Percentiles rank a stretch among this genome's conserved stretches.
Evolutionary conservation across 768 basidiomycete genomes (phyloP).

Genomic region (Hemileccinum impolitum): DNA sequence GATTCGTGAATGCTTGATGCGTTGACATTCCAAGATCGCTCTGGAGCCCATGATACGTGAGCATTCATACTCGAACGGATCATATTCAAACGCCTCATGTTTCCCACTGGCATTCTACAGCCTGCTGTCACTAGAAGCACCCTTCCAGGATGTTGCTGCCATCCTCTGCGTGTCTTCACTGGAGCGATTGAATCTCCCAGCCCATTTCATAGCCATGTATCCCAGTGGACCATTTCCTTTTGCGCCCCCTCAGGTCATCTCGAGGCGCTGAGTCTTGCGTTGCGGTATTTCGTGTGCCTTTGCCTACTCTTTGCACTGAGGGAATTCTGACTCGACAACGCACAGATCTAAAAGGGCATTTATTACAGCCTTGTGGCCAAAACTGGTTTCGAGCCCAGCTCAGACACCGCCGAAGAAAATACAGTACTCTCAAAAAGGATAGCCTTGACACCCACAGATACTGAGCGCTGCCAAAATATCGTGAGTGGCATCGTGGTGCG

Average conservation of each 20-base stretch:
- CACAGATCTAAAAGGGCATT: constrained; percentile 57
- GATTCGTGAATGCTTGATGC: constrained; percentile 51
- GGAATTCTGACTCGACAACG: not conserved
- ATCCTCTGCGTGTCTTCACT: constrained; percentile 58
- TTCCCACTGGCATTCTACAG: constrained; percentile 30
- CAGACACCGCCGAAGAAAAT: constrained; percentile 9
- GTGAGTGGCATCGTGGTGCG: constrained; percentile 56
- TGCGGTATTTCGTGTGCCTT: constrained; percentile 45
- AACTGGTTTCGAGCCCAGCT: constrained; percentile 50
- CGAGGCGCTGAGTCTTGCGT: constrained; percentile 51
- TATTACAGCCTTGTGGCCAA: constrained; percentile 63
- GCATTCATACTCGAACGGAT: constrained; percentile 29
- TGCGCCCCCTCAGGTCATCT: constrained; percentile 40
- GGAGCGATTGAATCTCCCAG: constrained; percentile 53
- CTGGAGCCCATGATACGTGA: constrained; percentile 51
- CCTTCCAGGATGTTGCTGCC: constrained; percentile 48
- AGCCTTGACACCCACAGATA: constrained; percentile 31
- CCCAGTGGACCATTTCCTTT: constrained; percentile 47
- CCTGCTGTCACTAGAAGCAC: constrained; percentile 41
- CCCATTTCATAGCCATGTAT: constrained; percentile 44
- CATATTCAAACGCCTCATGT: not conserved
- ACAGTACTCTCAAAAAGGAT: not conserved
- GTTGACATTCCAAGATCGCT: constrained; percentile 43
- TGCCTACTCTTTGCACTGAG: not conserved
- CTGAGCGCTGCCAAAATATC: constrained; percentile 44